Evolutionary conservation across 768 basidiomycete genomes (phyloP), one percentile per base, ranked within the genome.

Genomic region (Infundibulicybe gibba): DNA sequence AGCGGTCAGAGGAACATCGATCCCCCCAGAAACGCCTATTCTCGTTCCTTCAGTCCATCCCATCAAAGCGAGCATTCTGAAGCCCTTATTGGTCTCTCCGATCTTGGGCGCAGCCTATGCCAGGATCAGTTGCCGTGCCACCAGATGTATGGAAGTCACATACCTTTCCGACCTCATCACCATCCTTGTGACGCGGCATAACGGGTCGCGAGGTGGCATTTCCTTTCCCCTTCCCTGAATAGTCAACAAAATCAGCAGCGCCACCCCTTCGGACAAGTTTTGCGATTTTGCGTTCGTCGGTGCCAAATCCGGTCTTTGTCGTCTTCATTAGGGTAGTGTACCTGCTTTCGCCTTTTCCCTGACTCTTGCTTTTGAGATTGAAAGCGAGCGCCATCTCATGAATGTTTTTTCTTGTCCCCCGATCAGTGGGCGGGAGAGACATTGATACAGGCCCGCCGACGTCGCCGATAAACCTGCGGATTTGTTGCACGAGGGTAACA

Each of bases 161-260:
- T 42, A 80, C 83, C 72, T 85, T 85, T 13, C 94, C 94, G 40
- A 97, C 91, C 53, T 85, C 83, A 43, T 94, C 92, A 20, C 94
- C 94, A 31, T 97, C 94, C 40, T 68, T 72, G 45, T 87, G 87
- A 48, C 69, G 69, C 15, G 80, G 76, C 48, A 72, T 34, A 40
- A 48, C 40, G 41, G 52, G 16, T 8, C 25, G 25, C 8, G 25
- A 25, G 8, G 25, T 25, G 8, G 25, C 25, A 34, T 50, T 32
- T 49, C 54, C 49, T 45, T 49, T 33, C 16, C 55, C 54, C 50
- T 61, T 34, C 53, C 61, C 54, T 63, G 65, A 41, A 57, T 66
- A 35, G 64, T 51, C 57, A 52, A 66, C 60, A 51, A 72, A 73
- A 33, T 62, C 59, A 33, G 56, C 63, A n/a, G 64, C 64, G 16